Evolutionary conservation across 2,329 filamentous ascomycete species (phyloP), one percentile per base, ranked within the genome.

Genomic region (Arachnomyces sp.): DNA sequence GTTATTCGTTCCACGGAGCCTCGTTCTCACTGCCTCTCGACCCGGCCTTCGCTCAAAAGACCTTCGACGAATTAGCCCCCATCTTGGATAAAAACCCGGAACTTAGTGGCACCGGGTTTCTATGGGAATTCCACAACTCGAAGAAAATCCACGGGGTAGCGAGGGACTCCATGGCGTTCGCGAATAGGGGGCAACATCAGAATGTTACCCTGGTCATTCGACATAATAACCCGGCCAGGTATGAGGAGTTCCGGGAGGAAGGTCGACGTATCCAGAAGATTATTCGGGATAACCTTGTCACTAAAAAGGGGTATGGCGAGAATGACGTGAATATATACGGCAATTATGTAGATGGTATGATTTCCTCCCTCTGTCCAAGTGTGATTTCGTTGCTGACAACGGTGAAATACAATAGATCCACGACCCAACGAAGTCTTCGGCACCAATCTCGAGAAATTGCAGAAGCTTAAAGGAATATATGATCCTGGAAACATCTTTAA

Each of bases 401-500:
- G 7, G 2, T 9, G n/a, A 1, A 7, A 20, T 61, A 59, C 59
- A 3, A 58, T 58, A 14, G 56, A 61, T 37, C 48, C 48, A 1
- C 49, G 51, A 3, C 55, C 61, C 9, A 39, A 42, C 3, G 65
- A 67, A 36, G 63, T 70, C 31, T 72, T 70, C 46, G 70, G 69
- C 2, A 56, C 57, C 9, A 70, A 72, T 40, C 63, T 65, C 30
- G 46, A 48, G 2, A 52, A 60, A 6, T 47, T 73, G 33, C 60
- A 65, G 45, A 47, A 50, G 4, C 48, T 72, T 31, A 72, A 73
- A 54, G 60, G 57, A 14, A 56, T 57, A 38, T 72, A 70, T 43
- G 70, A 72, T 47, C 67, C 69, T 2, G 56, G 43, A 3, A 70
- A 68, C 45, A 49, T 70, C 13, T 73, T 72, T 48, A 58, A 66